Evolutionary conservation across 805 yeast genomes (phyloP), one percentile per base, ranked within the genome.

Genomic region (Pichia californica): DNA sequence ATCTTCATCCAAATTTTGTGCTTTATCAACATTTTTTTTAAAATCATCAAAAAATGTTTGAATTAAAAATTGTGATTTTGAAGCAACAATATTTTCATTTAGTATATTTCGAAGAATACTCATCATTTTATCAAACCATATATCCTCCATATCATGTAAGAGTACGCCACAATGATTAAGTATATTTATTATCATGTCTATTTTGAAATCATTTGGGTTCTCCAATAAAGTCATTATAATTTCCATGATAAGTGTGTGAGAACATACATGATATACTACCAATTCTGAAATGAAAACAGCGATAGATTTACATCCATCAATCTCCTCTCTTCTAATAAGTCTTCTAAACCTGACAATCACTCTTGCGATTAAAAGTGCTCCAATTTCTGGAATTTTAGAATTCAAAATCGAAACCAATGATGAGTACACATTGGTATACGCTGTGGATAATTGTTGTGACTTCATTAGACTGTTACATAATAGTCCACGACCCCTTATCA

Each of bases 361-460:
- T 47, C 93, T 67, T 8, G 69, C 55, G 0, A 71, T 57, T 27
- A 84, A 49, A 5, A 81, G 57, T 44, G 73, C 73, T 2, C 95
- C 95, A 15, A 86, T 62, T 29, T 74, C 74, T 0, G 94, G 93
- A 4, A 85, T 58, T 50, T 81, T 76, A 5, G 83, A 72, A 59
- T 84, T 83, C 10, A 88, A 40, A 1, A 81, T 70, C 2, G 81
- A 70, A 0, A 75, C 69, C 29, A 88, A 53, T 1, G 83, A 64
- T 0, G 88, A 77, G 51, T 74, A 80, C 1, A 73, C 69, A 0
- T 76, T 61, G 0, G 83, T 70, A 33, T 51, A 51, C 4, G 45
- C 40, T 15, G 59, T 34, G 13, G 78, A 67, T 7, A 55, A 58
- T 13, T 68, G 54, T 52, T 78, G 84, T 0, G 74, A 69, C 37